Conservation (phyloP, 2,329 filamentous ascomycete genomes). For the Coleophoma eucalyptorum region DNA sequence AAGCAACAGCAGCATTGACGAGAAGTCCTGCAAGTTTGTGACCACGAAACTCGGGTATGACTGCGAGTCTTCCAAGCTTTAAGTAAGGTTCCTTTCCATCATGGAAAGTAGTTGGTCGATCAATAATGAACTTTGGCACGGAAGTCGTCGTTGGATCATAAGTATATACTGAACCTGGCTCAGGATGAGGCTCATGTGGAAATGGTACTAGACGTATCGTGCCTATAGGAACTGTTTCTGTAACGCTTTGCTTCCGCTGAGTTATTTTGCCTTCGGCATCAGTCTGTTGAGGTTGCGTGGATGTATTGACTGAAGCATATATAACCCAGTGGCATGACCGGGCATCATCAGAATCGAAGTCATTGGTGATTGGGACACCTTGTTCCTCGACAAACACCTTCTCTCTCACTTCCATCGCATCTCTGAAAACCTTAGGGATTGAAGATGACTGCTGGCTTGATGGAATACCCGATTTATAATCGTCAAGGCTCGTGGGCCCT, state of each 20-base stretch:
- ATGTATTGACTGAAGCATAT: conserved; percentile 63
- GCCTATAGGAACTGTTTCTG: conserved; percentile 55
- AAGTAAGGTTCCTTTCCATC: conserved; percentile 71
- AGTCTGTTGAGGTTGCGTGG: conserved; percentile 36
- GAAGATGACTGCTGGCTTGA: conserved; percentile 37
- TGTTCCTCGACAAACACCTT: conserved; percentile 57
- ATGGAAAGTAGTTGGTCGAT: conserved; percentile 42
- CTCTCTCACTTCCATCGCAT: conserved; percentile 57
- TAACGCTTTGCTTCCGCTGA: conserved; percentile 38
- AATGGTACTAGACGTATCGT: conserved; percentile 80
- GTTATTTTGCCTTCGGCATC: conserved; percentile 38
- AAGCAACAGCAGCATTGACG: conserved; percentile 64
- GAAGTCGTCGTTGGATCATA: conserved; percentile 4
- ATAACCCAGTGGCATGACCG: conserved; percentile 83
- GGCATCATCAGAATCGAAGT: conserved; percentile 77
- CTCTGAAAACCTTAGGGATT: conserved; percentile 51
- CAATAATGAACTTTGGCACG: conserved; percentile 14
- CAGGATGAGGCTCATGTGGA: conserved; percentile 64
- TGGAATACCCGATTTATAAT: conserved; percentile 37
- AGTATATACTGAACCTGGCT: conserved; percentile 28
- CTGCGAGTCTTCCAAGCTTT: conserved; percentile 76
- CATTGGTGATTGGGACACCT: conserved; percentile 55
- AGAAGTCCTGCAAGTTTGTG: conserved; percentile 62
- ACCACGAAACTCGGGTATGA: conserved; percentile 61
- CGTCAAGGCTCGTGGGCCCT: conserved; percentile 42